These are phyloP conservation scores for Brettanomyces anomalus DNA, from an alignment of 805 yeast genomes.

Conservation along the genomic window DNA sequence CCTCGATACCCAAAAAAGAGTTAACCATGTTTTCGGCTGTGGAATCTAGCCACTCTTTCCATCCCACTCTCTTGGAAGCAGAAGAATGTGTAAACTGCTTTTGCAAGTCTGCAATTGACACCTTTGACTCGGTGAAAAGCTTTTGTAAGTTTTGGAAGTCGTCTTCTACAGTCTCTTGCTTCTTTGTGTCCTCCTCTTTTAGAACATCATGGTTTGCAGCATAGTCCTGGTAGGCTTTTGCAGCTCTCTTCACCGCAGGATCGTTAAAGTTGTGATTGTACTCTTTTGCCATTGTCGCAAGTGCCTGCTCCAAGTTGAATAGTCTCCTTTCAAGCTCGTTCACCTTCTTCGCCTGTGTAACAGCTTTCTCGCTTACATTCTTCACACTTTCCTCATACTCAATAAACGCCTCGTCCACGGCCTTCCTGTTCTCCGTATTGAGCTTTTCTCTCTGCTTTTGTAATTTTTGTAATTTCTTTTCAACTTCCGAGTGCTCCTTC, in stretches of 20 bases:
- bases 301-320: conserved; percentile 33
- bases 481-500: conserved; percentile 15
- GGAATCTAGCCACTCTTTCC: background rate
- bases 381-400: background rate
- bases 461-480: conserved; percentile 16
- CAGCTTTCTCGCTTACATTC: background rate
- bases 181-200: background rate
- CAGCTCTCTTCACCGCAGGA: conserved; percentile 71
- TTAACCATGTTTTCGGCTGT: background rate
- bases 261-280: conserved; percentile 84
- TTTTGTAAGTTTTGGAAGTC: background rate
- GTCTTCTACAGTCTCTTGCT: background rate
- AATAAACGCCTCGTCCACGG: background rate
- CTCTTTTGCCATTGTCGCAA: conserved; percentile 40
- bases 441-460: conserved; percentile 1
- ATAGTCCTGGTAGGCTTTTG: conserved; percentile 43
- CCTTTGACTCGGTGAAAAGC: background rate
- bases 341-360: background rate
- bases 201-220: conserved; percentile 28
- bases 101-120: background rate
- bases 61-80: background rate
- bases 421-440: background rate
- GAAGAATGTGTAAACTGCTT: background rate
- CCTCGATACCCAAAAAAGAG: conserved; percentile 1
- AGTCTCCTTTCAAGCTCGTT: background rate